Conservation (phyloP, 352 stramenopile species). For the Thalassiosira ordinaria region DNA sequence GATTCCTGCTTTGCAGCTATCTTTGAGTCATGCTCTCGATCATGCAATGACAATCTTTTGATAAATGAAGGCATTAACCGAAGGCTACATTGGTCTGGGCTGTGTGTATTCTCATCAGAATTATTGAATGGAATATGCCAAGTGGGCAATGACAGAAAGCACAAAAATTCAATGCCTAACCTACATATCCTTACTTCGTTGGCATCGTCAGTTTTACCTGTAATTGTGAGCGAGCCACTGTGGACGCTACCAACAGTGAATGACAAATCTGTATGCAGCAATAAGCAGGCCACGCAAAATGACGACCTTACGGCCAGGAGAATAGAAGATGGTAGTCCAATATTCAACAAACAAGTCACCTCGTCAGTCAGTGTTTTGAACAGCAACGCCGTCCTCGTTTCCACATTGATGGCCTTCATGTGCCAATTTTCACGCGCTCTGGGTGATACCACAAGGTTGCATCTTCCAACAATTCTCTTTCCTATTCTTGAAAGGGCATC, state of each 20-base stretch:
- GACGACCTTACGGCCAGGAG: not conserved
- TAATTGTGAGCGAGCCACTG: conserved; percentile 52
- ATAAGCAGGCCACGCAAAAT: not conserved
- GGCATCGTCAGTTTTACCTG: conserved; percentile 47
- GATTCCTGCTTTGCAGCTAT: conserved; percentile 57
- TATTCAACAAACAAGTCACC: conserved; percentile 3
- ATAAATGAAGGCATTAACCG: conserved; percentile 9
- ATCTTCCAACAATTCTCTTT: conserved; percentile 52
- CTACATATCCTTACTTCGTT: conserved; percentile 39
- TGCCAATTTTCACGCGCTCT: conserved; percentile 33
- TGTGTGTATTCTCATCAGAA: conserved; percentile 37
- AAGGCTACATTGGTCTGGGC: conserved; percentile 37
- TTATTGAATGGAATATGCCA: conserved; percentile 32
- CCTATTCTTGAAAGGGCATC: conserved; percentile 56
- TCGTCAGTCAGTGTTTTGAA: conserved; percentile 38
- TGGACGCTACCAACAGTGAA: conserved; percentile 58
- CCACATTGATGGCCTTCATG: conserved; percentile 50
- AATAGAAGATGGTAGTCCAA: not conserved
- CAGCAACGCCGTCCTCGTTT: conserved; percentile 53
- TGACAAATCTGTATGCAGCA: not conserved
- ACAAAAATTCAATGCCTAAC: conserved; percentile 20
- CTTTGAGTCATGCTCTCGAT: conserved; percentile 40
- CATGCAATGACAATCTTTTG: not conserved
- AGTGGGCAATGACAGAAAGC: not conserved
- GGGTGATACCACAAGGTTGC: conserved; percentile 23